phyloP scores from a whole-genome alignment of 192 early-diverging fungal genomes.

The Backusella tarrabulga region DNA sequence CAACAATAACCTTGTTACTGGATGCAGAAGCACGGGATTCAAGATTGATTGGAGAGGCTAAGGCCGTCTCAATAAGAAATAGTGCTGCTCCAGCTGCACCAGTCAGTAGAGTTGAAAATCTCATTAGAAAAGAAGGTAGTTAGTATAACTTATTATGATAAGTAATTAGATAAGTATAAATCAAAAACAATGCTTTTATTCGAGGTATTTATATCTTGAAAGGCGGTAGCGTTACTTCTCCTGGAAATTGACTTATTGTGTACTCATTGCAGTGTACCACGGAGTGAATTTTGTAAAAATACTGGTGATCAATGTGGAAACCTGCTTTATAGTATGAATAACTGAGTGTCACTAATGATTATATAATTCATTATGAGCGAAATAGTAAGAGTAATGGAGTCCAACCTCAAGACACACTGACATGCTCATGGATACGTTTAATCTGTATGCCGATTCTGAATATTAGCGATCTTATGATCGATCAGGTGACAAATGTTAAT shows the following conservation, averaged over 20 bases:
- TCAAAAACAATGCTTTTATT: not conserved
- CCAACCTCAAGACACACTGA: not conserved
- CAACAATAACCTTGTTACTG: slow-evolving; percentile 18
- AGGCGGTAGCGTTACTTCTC: not conserved
- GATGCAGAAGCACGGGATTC: not conserved
- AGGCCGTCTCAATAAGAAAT: not conserved
- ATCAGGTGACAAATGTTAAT: not conserved
- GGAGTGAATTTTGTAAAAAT: not conserved
- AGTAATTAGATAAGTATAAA: not conserved
- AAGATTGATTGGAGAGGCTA: slow-evolving; percentile 7
- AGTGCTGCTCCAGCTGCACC: slow-evolving; percentile 16
- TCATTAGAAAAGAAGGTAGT: not conserved
- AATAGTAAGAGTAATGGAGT: not conserved
- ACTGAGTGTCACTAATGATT: not conserved
- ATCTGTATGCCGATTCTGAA: not conserved
- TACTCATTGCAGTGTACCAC: not conserved
- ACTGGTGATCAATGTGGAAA: not conserved
- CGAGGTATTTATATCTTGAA: not conserved
- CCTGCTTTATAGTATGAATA: not conserved
- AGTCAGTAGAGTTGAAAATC: slow-evolving; percentile 4
- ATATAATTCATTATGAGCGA: not conserved
- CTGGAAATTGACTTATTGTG: not conserved
- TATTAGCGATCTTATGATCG: not conserved
- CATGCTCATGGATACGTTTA: not conserved
- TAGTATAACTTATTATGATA: not conserved